Base-by-base conservation (phyloP, 768 basidiomycete genomes). In the Trichaptum fuscoviolaceum region DNA sequence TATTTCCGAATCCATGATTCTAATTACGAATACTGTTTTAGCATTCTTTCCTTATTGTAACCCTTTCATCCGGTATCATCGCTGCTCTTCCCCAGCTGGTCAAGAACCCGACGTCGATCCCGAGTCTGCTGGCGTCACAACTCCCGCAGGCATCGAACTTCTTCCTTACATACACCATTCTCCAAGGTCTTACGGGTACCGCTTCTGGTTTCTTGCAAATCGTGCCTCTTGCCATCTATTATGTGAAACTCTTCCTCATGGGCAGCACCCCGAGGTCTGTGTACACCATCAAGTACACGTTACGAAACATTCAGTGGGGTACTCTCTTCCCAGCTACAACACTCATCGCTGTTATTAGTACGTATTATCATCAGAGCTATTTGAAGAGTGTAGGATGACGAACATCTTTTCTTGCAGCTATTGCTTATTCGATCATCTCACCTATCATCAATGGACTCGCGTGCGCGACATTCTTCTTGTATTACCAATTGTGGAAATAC, bases 401-500 rank as follows among this genome's bases (percentile, higher is more conserved):
- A 34, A 7, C 17, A 24, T 20, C 35, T 30, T 35, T 34, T 57
- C 52, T 23, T 52, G 15, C 66, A 89, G 87, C 89, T 9, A 75
- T 93, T 27, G 89, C 84, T 1, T 99, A 98, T 79, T 89, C 88
- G 35, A 84, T 95, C 74, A 96, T 98, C 70, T 89, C 94, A 7
- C 96, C 96, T 0, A 83, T 99, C 73, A 95, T 97, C 80, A 96
- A 94, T 69, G 96, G 96, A 8, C 86, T 99, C 60, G 88, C 92
- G 1, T 86, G 86, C 69, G 81, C 83, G 30, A 87, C 92, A 0
- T 97, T 99, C 82, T 88, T 91, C 76, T 76, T 89, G 58, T 92
- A 94, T 77, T 96, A 91, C 76, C 71, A 68, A 58, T 62, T 68
- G 26, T 75, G 63, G 69, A 82, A 82, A 76, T 95, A 94, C 71